phyloP scores from a whole-genome alignment of 257 asterid genomes.

The Ilex aquifolium region DNA sequence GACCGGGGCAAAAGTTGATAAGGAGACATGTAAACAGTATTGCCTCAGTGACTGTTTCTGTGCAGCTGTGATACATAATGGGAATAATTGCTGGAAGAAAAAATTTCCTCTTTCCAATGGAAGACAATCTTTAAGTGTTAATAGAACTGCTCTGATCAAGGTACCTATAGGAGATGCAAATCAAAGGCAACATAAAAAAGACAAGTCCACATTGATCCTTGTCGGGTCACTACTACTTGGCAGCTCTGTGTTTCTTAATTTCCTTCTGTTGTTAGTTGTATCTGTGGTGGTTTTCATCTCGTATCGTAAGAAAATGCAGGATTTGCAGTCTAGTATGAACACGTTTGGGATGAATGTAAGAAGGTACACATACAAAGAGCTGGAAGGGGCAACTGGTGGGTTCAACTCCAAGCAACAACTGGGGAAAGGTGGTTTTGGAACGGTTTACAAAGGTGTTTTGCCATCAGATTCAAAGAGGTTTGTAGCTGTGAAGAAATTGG shows the following conservation, averaged over 20 bases:
- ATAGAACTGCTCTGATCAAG: constrained; percentile 6
- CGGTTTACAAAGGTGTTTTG: constrained; percentile 9
- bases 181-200: neutral
- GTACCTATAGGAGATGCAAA: neutral
- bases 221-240: constrained; percentile 2
- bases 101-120: constrained; percentile 13
- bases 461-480: neutral
- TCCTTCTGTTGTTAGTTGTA: constrained; percentile 9
- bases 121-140: neutral
- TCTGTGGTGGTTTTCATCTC: neutral
- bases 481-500: constrained; percentile 12
- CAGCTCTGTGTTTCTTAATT: constrained; percentile 10
- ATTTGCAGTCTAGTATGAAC: neutral
- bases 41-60: constrained; percentile 9
- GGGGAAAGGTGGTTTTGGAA: constrained; percentile 16
- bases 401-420: constrained; percentile 9
- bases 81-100: constrained; percentile 8
- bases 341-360: constrained; percentile 5
- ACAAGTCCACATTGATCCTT: constrained; percentile 2
- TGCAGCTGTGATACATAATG: neutral
- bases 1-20: neutral
- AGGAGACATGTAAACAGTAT: constrained; percentile 9
- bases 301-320: neutral
- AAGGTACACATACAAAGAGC: constrained; percentile 8
- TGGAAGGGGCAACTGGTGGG: constrained; percentile 10